phyloP scores from a whole-genome alignment of 2,329 filamentous ascomycete genomes.

The Thelonectria rubi region DNA sequence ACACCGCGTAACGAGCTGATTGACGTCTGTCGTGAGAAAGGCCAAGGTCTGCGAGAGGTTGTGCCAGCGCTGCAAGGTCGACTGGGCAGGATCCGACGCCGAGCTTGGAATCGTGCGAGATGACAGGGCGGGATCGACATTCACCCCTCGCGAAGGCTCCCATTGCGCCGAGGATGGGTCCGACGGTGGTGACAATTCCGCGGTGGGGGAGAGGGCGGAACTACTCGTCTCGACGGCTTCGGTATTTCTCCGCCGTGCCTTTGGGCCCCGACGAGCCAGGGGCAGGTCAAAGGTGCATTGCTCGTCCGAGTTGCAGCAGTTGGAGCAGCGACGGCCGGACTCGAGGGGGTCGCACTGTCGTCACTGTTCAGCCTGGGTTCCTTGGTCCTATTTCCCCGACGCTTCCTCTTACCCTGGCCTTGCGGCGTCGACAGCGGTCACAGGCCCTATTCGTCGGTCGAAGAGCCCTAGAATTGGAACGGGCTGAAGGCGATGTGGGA shows the following conservation, averaged over 20 bases:
- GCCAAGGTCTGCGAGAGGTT: constrained; percentile 38
- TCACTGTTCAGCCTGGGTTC: constrained; percentile 5
- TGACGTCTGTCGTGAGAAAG: constrained; percentile 37
- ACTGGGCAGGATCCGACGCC: constrained; percentile 24
- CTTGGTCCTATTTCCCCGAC: constrained; percentile 23
- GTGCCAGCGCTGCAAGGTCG: constrained; percentile 45
- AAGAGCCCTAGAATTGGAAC: constrained; percentile 22
- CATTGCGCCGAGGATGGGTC: constrained; percentile 33
- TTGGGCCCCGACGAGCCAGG: constrained; percentile 51
- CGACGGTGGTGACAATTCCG: constrained; percentile 31
- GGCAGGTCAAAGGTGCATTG: constrained; percentile 52
- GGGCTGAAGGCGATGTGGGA: constrained; percentile 33
- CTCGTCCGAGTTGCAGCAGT: constrained; percentile 46
- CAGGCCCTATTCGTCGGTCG: constrained; percentile 44
- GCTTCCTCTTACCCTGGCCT: constrained; percentile 44
- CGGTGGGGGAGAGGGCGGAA: constrained; percentile 24
- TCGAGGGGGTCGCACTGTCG: constrained; percentile 43
- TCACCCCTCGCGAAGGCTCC: constrained; percentile 29
- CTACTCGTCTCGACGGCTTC: constrained; percentile 18
- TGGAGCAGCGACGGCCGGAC: constrained; percentile 40
- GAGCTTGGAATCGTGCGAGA: constrained; percentile 35
- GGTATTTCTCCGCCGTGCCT: constrained; percentile 32
- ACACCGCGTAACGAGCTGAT: constrained; percentile 45
- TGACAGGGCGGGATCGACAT: constrained; percentile 36
- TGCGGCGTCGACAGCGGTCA: constrained; percentile 50